Evolutionary conservation across 768 basidiomycete species (phyloP), one percentile per base, ranked within the genome.

Genomic region (Boletales sp.): DNA sequence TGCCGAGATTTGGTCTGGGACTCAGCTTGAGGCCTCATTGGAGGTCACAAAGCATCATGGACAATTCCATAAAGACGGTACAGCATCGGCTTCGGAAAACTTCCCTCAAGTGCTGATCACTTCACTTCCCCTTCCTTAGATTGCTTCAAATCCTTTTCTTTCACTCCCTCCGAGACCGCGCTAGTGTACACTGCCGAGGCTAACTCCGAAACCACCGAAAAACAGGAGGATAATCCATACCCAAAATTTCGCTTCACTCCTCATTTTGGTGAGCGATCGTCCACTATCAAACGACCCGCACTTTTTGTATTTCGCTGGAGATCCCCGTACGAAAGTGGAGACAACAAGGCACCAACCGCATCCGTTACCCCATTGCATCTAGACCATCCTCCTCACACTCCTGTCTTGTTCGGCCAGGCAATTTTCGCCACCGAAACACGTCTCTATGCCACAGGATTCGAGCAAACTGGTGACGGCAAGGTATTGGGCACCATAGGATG

Each of bases 141-240:
- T 45, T 74, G 68, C 46, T 58, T 84, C 14, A 72, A 72, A 4
- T 74, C 77, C 0, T 63, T 84, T 12, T 70, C 73, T 0, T 87
- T 87, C 62, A 74, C 79, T 5, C 74, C 75, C 1, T 72, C 76
- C 3, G 80, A 83, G 50, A 64, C 68, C 3, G 72, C 75, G 0
- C 56, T 87, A 10, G 56, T 85, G 13, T 88, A 87, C 53, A 73
- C 74, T 4, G 86, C 85, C 3, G 86, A 87, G 58, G 73, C 65
- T 0, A 81, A 78, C 14, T 48, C 56, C 7, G 53, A 54, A 4
- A 44, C 48, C 6, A 30, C 36, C 5, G 55, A 55, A 25, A 54
- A 48, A 10, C 67, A 67, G 5, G 61, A 64, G 17, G 50, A 57
- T 5, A 58, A 60, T 40, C 55, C 59, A 18, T 65, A 68, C 54